A percentile compares a stretch with the other conserved stretches of the same genome.
Evolutionary conservation across 2,329 filamentous ascomycete species (phyloP).

Genomic region (Arthrobotrys conoides): DNA sequence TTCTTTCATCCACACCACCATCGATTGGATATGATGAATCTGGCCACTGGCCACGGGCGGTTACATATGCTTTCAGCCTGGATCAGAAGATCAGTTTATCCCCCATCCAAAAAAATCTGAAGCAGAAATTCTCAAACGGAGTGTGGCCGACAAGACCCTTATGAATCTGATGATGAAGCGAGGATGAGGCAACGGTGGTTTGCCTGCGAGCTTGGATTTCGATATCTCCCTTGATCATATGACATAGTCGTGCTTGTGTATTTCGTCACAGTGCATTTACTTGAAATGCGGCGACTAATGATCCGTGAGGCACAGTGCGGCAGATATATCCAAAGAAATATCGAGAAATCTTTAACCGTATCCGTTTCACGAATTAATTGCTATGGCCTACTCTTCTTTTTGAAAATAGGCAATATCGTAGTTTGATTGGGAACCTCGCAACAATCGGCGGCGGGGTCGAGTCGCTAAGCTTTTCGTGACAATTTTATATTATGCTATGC

Average conservation of each 20-base stretch:
- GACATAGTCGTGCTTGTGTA: conserved; percentile 23
- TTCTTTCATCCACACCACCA: conserved; percentile 35
- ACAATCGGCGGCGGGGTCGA: conserved; percentile 4
- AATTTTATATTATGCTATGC: conserved; percentile 27
- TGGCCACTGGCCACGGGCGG: conserved; percentile 41
- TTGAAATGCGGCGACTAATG: conserved; percentile 2
- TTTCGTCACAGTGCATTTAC: conserved; percentile 41
- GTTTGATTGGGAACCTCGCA: not conserved
- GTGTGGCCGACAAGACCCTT: conserved; percentile 41
- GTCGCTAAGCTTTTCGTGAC: conserved; percentile 21
- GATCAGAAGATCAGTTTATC: conserved; percentile 50
- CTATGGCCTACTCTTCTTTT: not conserved
- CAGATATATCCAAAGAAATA: not conserved
- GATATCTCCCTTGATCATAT: not conserved
- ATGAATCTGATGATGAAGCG: not conserved
- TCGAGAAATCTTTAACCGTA: conserved; percentile 7
- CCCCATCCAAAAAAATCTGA: conserved; percentile 13
- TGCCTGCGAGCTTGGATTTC: conserved; percentile 4
- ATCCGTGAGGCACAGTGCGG: conserved; percentile 35
- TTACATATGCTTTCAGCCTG: conserved; percentile 48
- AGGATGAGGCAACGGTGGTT: conserved; percentile 9
- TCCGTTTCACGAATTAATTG: not conserved
- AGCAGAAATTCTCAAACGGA: conserved; percentile 34
- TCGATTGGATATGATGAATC: conserved; percentile 40
- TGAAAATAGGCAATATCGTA: not conserved